These are phyloP conservation scores for Aspergillus heteromorphus DNA, from an alignment of 495 filamentous ascomycete genomes.

Conservation along the genomic window DNA sequence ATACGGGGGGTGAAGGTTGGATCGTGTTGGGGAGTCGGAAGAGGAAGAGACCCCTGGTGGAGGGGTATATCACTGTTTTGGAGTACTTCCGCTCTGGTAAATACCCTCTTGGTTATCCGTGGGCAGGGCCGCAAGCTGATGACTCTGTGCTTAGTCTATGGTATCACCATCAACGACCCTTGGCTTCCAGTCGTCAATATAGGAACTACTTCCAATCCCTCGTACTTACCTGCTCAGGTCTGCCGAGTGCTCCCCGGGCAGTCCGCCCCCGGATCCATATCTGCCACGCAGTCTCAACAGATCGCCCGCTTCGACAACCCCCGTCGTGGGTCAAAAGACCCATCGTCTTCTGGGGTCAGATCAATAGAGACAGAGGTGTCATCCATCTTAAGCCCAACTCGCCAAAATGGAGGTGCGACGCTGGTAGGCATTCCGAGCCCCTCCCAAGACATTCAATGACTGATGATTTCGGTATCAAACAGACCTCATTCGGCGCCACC, in stretches of 20 bases:
- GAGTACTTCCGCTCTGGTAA: conserved; percentile 48
- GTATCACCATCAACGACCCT: conserved; percentile 29
- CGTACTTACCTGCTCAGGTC: conserved; percentile 61
- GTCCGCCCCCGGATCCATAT: conserved; percentile 20
- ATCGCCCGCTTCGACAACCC: too few species aligned
- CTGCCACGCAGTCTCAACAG: background rate
- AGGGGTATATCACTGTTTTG: conserved; percentile 31
- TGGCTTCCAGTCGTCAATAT: conserved; percentile 63
- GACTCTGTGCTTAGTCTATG: conserved; percentile 18
- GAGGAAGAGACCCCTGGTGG: background rate
- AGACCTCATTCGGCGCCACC: background rate
- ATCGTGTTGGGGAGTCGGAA: background rate
- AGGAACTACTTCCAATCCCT: conserved; percentile 50
- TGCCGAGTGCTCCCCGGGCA: conserved; percentile 63
- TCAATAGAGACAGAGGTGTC: background rate
- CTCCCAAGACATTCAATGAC: conserved; percentile 22
- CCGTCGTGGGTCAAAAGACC: background rate
- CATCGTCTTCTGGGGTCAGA: background rate
- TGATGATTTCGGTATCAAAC: conserved; percentile 32
- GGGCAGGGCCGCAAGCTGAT: too few species aligned
- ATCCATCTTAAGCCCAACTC: background rate
- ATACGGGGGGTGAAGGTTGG: background rate
- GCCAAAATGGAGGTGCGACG: background rate
- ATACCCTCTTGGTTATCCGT: too few species aligned
- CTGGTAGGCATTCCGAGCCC: background rate